phyloP scores from a whole-genome alignment of 148 eudicot genomes.

The Rheum nobile region DNA sequence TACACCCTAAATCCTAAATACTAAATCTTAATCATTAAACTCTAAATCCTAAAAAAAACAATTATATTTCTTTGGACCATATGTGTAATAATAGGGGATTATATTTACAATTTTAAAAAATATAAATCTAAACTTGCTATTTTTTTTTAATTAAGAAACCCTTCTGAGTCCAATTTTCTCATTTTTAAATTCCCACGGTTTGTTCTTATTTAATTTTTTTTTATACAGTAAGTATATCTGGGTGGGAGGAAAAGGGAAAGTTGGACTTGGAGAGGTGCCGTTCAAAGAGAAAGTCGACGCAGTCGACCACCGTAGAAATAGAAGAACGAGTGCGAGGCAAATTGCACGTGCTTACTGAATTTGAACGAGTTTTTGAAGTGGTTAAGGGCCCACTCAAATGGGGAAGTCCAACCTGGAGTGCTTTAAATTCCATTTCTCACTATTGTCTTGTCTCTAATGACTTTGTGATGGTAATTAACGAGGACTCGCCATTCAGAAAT shows the following conservation, averaged over 20 bases:
- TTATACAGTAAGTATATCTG: background rate
- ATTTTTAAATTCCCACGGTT: background rate
- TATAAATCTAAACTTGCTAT: no score
- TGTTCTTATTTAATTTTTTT: background rate
- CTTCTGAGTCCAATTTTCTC: no score
- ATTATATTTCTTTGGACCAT: no score
- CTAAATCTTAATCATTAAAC: no score
- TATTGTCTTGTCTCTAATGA: no score
- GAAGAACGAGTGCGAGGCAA: background rate
- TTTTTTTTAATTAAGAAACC: no score
- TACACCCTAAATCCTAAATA: no score
- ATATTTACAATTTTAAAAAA: no score
- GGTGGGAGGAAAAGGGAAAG: background rate
- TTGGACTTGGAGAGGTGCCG: background rate
- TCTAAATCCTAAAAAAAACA: no score
- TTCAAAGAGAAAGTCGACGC: background rate
- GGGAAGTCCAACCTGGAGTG: constrained; percentile 3
- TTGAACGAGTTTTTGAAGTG: background rate
- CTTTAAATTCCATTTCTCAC: background rate
- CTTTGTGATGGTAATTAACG: no score
- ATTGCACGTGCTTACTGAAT: background rate
- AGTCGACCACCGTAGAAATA: background rate
- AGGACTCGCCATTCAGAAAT: no score
- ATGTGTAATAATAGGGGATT: no score
- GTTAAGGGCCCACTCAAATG: background rate